These are phyloP conservation scores for Lachancea dasiensis DNA, from an alignment of 805 yeast species.

Conservation along the genomic window DNA sequence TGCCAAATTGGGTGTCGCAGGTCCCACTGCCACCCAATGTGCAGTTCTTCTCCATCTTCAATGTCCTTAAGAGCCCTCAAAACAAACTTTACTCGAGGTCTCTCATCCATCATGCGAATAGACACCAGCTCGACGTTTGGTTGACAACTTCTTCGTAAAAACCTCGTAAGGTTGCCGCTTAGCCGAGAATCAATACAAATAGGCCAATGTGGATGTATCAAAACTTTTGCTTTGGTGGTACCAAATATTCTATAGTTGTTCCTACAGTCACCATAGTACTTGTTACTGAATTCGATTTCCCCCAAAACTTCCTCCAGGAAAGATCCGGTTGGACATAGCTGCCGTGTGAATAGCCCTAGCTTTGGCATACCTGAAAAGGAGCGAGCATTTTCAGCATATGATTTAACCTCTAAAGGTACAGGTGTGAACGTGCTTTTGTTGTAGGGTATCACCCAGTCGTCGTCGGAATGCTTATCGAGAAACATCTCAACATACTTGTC, in stretches of 20 bases:
- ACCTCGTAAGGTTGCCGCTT: conserved; percentile 69
- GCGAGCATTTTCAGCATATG: conserved; percentile 52
- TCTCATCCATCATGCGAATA: conserved; percentile 29
- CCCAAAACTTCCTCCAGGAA: conserved; percentile 64
- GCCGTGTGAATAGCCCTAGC: conserved; percentile 50
- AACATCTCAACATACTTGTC: conserved; percentile 40
- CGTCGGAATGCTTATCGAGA: conserved; percentile 47
- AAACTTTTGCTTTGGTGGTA: conserved; percentile 53
- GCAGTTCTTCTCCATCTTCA: conserved; percentile 60
- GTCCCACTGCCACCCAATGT: conserved; percentile 90
- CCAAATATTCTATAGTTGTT: conserved; percentile 79
- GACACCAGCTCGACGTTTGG: conserved; percentile 68
- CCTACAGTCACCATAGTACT: conserved; percentile 55
- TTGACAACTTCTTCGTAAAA: conserved; percentile 65
- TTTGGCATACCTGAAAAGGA: conserved; percentile 65
- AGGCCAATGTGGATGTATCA: conserved; percentile 52
- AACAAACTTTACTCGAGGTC: conserved; percentile 46
- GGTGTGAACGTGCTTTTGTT: conserved; percentile 17
- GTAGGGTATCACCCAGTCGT: conserved; percentile 31
- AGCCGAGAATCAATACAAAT: conserved; percentile 75
- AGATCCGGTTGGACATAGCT: conserved; percentile 40
- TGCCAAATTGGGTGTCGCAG: conserved; percentile 62
- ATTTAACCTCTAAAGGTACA: conserved; percentile 40
- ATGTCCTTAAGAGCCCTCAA: conserved; percentile 54
- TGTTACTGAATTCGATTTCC: conserved; percentile 58